Evolutionary conservation across 768 basidiomycete genomes (phyloP).

Genomic region (Botryobasidium botryosum): DNA sequence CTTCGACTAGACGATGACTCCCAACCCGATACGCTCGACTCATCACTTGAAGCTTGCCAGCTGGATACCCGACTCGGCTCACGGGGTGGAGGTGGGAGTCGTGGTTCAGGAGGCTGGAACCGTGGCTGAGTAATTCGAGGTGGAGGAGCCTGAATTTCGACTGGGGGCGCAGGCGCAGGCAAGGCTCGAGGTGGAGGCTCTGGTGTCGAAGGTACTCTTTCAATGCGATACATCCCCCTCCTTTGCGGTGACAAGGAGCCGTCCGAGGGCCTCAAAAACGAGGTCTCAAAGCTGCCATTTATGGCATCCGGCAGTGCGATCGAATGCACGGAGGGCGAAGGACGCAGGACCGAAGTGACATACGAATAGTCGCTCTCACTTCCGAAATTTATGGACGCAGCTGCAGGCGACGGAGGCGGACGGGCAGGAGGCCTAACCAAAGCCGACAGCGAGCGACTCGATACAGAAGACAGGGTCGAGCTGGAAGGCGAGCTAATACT

Average conservation of each 20-base stretch:
- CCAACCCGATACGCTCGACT: too few species aligned
- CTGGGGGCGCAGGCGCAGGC: not conserved
- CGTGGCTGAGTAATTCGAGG: too few species aligned
- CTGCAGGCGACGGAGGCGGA: slow-evolving; percentile 20
- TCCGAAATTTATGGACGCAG: slow-evolving; percentile 37
- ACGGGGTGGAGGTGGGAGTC: too few species aligned
- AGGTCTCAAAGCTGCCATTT: slow-evolving; percentile 59
- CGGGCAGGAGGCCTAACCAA: slow-evolving; percentile 21
- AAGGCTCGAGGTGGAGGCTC: not conserved
- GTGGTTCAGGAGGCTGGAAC: too few species aligned
- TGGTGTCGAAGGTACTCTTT: slow-evolving; percentile 16
- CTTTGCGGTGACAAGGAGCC: slow-evolving; percentile 15
- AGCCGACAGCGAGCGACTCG: slow-evolving; percentile 3
- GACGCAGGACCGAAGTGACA: slow-evolving; percentile 56
- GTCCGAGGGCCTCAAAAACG: slow-evolving; percentile 39
- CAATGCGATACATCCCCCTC: slow-evolving; percentile 26
- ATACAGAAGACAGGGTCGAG: slow-evolving; percentile 17
- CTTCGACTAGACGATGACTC: too few species aligned
- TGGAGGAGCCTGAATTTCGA: too few species aligned
- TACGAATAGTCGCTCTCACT: slow-evolving; percentile 50
- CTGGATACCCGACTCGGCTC: too few species aligned
- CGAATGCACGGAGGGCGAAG: slow-evolving; percentile 39
- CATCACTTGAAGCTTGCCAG: too few species aligned
- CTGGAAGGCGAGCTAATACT: not conserved
- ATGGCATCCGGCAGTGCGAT: slow-evolving; percentile 36